Evolutionary conservation across 192 early-diverging fungal genomes (phyloP).

Genomic region (Pilaira anomala): DNA sequence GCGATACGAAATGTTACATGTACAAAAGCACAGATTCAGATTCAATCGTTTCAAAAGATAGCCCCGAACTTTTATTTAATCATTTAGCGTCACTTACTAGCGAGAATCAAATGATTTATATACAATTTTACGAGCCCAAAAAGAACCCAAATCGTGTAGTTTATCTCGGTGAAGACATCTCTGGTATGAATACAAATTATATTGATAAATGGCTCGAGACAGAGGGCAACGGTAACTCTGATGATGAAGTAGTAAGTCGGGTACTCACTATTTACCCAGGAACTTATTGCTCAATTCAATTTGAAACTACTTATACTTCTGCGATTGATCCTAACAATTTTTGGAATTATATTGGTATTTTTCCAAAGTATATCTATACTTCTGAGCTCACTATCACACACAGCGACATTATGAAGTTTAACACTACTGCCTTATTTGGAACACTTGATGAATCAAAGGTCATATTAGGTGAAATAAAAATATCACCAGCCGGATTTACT

Average conservation of each 20-base stretch:
- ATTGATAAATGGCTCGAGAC: neutral
- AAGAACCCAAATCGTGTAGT: conserved; percentile 2
- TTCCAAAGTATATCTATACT: neutral
- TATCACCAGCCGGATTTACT: neutral
- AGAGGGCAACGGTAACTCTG: neutral
- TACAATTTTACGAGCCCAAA: neutral
- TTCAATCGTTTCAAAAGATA: no score
- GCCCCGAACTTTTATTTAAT: no score
- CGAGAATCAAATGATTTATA: neutral
- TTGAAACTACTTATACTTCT: neutral
- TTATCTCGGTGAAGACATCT: neutral
- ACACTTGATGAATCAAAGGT: no score
- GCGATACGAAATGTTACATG: no score
- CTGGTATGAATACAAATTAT: neutral
- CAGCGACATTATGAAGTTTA: neutral
- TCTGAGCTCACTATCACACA: neutral
- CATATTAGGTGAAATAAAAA: neutral
- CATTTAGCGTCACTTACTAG: neutral
- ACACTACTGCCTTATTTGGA: no score
- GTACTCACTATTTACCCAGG: neutral
- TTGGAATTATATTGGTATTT: conserved; percentile 7
- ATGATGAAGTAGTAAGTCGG: neutral
- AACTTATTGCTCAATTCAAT: neutral
- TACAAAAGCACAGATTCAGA: no score
- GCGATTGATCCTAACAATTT: neutral